Base-by-base conservation (phyloP, 2,329 filamentous ascomycete species). In the Sporothrix brunneoviolacea region DNA sequence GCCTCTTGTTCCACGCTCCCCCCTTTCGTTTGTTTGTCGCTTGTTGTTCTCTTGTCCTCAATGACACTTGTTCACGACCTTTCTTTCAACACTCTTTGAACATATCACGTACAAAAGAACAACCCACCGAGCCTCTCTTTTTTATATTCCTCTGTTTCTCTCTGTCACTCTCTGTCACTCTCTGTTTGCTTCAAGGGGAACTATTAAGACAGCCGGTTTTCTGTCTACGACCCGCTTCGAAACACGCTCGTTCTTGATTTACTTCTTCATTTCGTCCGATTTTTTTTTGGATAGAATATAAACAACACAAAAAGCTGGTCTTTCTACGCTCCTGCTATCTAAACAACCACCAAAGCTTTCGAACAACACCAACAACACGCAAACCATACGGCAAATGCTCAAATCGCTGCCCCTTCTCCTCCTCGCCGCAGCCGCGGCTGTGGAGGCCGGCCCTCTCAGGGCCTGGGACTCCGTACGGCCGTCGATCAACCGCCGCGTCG, bases 401-500 rank as follows among this genome's bases (percentile, higher is more conserved):
- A 33, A 2, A 16, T 19, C 50, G 13, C 43, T 56, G 28, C 41
- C 54, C 13, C 42, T 58, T 13, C 51, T 55, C 32, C 24, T 51
- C 21, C 43, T 54, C 15, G 47, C 51, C 40, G 28, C 39, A 12
- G 22, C 54, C 19, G 51, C 50, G 24, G 50, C 51, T 32, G 50
- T 39, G 19, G 59, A 64, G 55, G 62, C 61, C 24, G 58, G 60
- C 38, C 62, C 62, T 52, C 55, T 64, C 45, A n/a, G n/a, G n/a
- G n/a, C n/a, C n/a, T n/a, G n/a, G n/a, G n/a, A n/a, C n/a, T n/a
- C n/a, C n/a, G n/a, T n/a, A n/a, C n/a, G 40, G 45, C 4, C 30
- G 24, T 12, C n/a, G n/a, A 32, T 48, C 19, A 22, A 32, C 32
- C 40, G 35, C 8, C 48, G 48, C 32, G 16, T 38, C 39, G 15